Percentiles rank a stretch among this genome's conserved stretches.
These are phyloP conservation scores for Cladobotryum protrusum DNA, from an alignment of 2,329 filamentous ascomycete species.

Conservation along the genomic window DNA sequence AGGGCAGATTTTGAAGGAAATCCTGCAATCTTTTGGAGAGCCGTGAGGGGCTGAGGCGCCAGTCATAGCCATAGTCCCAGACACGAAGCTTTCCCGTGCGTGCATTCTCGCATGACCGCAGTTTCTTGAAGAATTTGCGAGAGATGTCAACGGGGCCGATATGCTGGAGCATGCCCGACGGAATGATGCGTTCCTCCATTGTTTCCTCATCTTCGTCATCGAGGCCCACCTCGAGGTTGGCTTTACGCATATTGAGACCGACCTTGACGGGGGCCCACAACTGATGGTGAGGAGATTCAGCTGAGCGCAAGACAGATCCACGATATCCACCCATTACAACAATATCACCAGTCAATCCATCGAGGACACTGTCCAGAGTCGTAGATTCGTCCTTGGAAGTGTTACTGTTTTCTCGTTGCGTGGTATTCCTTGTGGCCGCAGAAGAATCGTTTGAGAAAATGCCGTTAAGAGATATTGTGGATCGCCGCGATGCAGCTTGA, in stretches of 20 bases:
- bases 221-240: constrained; percentile 82
- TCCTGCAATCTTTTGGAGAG: constrained; percentile 64
- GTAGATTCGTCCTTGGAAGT: constrained; percentile 19
- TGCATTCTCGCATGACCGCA: constrained; percentile 68
- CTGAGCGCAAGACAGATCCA: constrained; percentile 81
- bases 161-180: constrained; percentile 83
- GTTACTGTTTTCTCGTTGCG: constrained; percentile 12
- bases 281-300: constrained; percentile 75
- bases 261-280: constrained; percentile 93
- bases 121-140: constrained; percentile 69
- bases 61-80: constrained; percentile 92
- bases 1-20: constrained; percentile 69
- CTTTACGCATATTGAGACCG: constrained; percentile 83
- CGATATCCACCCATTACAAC: constrained; percentile 87
- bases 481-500: constrained; percentile 26
- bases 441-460: constrained; percentile 21
- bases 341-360: constrained; percentile 71
- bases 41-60: constrained; percentile 76
- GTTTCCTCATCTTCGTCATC: constrained; percentile 73
- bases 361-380: constrained; percentile 50
- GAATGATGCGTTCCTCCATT: constrained; percentile 77
- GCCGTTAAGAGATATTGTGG: constrained; percentile 27
- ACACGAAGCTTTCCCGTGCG: constrained; percentile 65
- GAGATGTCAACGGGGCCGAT: constrained; percentile 91
- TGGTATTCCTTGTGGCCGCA: constrained; percentile 20